Conservation (phyloP, 1,139 yeast species). For the Tardiomyces depauwii region DNA sequence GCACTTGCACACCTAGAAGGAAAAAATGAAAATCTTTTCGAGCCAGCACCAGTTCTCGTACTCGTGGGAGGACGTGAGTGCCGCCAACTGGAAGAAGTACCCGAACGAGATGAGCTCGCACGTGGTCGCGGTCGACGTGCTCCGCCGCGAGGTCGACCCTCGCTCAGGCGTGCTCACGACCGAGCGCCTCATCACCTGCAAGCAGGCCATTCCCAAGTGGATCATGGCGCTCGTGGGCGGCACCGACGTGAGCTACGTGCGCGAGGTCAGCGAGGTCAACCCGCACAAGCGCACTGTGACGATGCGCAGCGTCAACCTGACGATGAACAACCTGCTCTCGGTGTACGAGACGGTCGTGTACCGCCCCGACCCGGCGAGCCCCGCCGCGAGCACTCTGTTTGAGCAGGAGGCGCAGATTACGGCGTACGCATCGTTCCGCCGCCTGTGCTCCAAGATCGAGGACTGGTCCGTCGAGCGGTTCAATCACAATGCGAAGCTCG, state of each 20-base stretch:
- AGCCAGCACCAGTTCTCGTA: slow-evolving; percentile 60
- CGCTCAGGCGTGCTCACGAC: slow-evolving; percentile 51
- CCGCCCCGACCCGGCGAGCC: slow-evolving; percentile 49
- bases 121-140: slow-evolving; percentile 89
- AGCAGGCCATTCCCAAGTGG: slow-evolving; percentile 85
- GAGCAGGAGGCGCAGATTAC: slow-evolving; percentile 80
- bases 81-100: slow-evolving; percentile 95
- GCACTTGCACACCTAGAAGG: neutral
- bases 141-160: slow-evolving; percentile 56
- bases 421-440: slow-evolving; percentile 62
- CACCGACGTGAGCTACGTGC: slow-evolving; percentile 60
- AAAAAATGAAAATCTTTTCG: slow-evolving; percentile 63
- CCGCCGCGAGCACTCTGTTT: slow-evolving; percentile 46
- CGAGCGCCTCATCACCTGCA: slow-evolving; percentile 81
- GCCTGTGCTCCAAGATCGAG: slow-evolving; percentile 72
- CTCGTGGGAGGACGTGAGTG: slow-evolving; percentile 90
- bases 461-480: slow-evolving; percentile 89
- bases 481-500: slow-evolving; percentile 74
- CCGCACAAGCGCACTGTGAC: slow-evolving; percentile 50
- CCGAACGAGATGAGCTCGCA: slow-evolving; percentile 89
- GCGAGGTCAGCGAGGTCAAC: slow-evolving; percentile 85
- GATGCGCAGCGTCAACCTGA: slow-evolving; percentile 78
- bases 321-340: slow-evolving; percentile 63
- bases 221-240: slow-evolving; percentile 64
- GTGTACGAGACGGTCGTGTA: slow-evolving; percentile 83